phyloP scores from a whole-genome alignment of 1,284 basidiomycete genomes.

The Boletus coffeatus region DNA sequence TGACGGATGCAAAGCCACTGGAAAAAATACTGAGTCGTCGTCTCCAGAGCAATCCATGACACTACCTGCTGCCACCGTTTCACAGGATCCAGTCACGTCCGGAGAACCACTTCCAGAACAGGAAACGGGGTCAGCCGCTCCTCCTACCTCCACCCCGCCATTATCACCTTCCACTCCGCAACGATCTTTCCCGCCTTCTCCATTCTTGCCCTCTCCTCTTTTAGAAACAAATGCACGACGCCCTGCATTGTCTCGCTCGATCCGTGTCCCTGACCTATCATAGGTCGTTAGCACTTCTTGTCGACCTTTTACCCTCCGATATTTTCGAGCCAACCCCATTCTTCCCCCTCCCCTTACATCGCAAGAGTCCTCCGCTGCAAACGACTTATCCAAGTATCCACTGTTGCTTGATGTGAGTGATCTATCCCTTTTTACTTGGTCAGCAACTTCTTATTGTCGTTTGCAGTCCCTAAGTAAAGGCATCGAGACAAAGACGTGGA shows the following conservation, averaged over 20 bases:
- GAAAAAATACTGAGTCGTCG: constrained; percentile 32
- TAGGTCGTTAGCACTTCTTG: constrained; percentile 86
- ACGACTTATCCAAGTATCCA: constrained; percentile 70
- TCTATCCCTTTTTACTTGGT: constrained; percentile 22
- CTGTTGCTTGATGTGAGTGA: constrained; percentile 79
- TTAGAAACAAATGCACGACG: constrained; percentile 16
- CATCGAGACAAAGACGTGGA: constrained; percentile 34
- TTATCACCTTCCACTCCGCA: constrained; percentile 29
- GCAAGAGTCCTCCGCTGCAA: constrained; percentile 52
- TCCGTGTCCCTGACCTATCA: background rate
- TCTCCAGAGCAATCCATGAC: constrained; percentile 34
- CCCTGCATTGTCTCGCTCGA: background rate
- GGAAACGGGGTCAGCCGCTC: constrained; percentile 15
- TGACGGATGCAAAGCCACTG: constrained; percentile 34
- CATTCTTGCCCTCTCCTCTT: no score
- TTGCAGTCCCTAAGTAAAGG: constrained; percentile 70
- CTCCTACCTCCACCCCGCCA: constrained; percentile 24
- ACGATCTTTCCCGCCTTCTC: constrained; percentile 31
- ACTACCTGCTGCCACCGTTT: constrained; percentile 17
- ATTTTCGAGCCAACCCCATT: constrained; percentile 65
- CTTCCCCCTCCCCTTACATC: constrained; percentile 48
- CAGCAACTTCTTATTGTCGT: background rate
- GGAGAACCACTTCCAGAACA: constrained; percentile 11
- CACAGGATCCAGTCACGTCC: constrained; percentile 10
- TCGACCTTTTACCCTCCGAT: constrained; percentile 70